Conservation (phyloP, 2,329 filamentous ascomycete species). For the Colletotrichum sp. region DNA sequence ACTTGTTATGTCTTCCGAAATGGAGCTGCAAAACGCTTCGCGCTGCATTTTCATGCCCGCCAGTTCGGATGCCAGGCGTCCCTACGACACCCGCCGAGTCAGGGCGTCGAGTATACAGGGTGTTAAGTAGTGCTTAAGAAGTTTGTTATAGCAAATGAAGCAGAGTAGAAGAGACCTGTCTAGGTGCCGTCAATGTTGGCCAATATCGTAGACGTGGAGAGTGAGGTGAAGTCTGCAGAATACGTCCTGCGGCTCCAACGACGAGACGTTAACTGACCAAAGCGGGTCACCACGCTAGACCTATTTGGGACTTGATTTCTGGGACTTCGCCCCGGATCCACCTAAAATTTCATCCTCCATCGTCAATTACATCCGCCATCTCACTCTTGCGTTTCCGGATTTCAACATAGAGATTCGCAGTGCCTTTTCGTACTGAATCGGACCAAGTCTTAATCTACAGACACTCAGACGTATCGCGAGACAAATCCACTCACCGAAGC, state of each 20-base stretch:
- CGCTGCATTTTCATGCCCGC: not conserved
- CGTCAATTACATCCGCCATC: not conserved
- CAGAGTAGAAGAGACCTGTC: not conserved
- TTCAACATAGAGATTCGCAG: not conserved
- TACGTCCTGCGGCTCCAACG: not conserved
- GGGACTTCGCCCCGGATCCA: constrained; percentile 5
- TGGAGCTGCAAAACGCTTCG: not conserved
- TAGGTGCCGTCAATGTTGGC: not conserved
- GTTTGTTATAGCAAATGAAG: not conserved
- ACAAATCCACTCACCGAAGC: not conserved
- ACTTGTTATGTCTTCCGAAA: not conserved
- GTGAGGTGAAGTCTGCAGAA: not conserved
- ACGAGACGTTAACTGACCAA: not conserved
- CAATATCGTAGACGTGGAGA: not conserved
- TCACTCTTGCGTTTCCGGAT: not conserved
- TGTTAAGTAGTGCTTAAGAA: not conserved
- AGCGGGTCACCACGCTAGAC: not conserved
- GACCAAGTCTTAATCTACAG: not conserved
- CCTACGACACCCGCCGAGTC: not conserved
- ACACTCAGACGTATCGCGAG: not conserved
- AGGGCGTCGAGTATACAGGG: not conserved
- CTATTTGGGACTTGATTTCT: not conserved
- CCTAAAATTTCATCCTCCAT: constrained; percentile 19
- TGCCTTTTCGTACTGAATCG: not conserved
- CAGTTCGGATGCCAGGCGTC: not conserved